These are phyloP conservation scores for Blepharisma japonicum DNA, from an alignment of 73 alveolate species.

Conservation along the genomic window DNA sequence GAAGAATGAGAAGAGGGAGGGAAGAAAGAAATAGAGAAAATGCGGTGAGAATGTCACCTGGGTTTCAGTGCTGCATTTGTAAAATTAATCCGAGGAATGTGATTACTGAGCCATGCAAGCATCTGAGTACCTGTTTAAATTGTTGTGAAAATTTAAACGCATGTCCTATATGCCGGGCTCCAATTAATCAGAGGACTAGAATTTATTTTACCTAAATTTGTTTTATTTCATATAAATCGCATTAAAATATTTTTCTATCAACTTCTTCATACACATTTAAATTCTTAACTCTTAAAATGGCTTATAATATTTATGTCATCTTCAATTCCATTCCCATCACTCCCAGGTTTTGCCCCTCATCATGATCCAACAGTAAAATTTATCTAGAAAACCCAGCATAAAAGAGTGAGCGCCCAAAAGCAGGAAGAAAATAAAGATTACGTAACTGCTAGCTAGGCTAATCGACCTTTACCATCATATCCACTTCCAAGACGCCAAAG, in stretches of 20 bases:
- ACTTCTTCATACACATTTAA: neutral
- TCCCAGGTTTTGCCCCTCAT: constrained; percentile 80
- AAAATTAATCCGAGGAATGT: no score
- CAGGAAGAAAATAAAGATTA: constrained; percentile 57
- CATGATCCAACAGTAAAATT: constrained; percentile 59
- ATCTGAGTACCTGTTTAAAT: no score
- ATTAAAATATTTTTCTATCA: neutral
- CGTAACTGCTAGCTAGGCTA: constrained; percentile 40
- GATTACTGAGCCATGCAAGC: no score
- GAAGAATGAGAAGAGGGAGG: no score
- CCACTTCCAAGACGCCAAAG: constrained; percentile 52
- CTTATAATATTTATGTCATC: neutral
- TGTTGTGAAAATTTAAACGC: no score
- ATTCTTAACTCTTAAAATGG: neutral
- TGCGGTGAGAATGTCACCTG: no score
- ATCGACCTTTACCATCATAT: constrained; percentile 39
- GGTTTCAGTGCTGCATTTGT: no score
- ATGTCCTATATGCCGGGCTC: no score
- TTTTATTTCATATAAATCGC: neutral
- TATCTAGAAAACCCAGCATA: constrained; percentile 48
- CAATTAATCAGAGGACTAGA: neutral
- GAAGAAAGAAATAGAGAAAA: no score
- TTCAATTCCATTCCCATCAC: constrained; percentile 64
- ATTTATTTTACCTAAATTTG: neutral
- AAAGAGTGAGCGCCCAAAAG: constrained; percentile 55